Evolutionary conservation across 805 yeast species (phyloP), one percentile per base, ranked within the genome.

Genomic region (Yarrowia sp.): DNA sequence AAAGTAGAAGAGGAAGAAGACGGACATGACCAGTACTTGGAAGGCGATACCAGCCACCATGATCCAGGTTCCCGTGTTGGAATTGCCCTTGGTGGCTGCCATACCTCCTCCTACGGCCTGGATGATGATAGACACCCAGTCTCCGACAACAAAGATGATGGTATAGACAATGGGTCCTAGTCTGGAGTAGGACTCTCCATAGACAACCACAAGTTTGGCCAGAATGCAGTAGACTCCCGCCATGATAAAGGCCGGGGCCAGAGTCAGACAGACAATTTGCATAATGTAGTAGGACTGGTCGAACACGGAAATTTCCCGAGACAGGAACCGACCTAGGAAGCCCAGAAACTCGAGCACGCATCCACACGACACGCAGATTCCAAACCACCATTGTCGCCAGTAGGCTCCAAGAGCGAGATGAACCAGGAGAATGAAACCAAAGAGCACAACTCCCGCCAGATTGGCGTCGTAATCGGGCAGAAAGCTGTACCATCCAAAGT

Each of bases 241-340:
- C 87, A 89, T 87, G 48, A 88, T 79, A 72, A 91, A 87, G 26
- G 89, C 89, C 0, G 97, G 97, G 0, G 90, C 92, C 52, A 91
- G 75, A 0, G 93, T 88, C 61, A 90, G 76, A 70, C 86, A 80
- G 59, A 86, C 81, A 66, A 86, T 81, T 74, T 91, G 96, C 70
- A 86, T 74, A 35, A 88, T 72, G 71, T 80, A 91, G 19, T 79
- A 76, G 56, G 80, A 73, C 38, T 76, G 68, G 30, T 76, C 70
- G 1, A 8, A 10, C 5, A 51, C 11, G 67, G 46, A 3, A 73
- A 71, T 24, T 67, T 64, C 67, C 81, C 70, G 44, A 96, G 77
- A 4, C 85, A 89, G 7, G 81, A 73, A 71, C 86, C 91, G 1
- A 96, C 96, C 0, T 82, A 74, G 56, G 85, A 76, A 74, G 89